Evolutionary conservation across 2,329 filamentous ascomycete species (phyloP).

Genomic region (Cytospora piceae): DNA sequence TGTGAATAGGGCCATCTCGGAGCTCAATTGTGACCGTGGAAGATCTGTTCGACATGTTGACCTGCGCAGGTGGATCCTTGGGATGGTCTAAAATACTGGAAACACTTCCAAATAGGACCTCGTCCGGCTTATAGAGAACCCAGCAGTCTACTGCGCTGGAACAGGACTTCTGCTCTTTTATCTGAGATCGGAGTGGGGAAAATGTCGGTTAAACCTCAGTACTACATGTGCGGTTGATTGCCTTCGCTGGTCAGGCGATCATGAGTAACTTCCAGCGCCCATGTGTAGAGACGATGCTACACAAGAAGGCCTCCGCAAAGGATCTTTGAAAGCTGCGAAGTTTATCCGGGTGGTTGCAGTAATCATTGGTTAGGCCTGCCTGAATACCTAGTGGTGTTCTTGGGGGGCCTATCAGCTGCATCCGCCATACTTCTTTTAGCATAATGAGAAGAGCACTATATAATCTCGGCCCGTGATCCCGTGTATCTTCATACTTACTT

Average conservation of each 20-base stretch:
- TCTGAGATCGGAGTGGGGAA: not conserved
- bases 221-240: too few species aligned
- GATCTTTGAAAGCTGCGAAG: not conserved
- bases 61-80: not conserved
- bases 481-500: too few species aligned
- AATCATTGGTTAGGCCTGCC: too few species aligned
- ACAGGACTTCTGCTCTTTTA: not conserved
- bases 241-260: too few species aligned
- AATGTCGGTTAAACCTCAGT: not conserved
- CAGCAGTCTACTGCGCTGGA: not conserved
- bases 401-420: too few species aligned
- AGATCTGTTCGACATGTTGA: slow-evolving; percentile 21
- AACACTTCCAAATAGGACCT: not conserved
- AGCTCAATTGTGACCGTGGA: slow-evolving; percentile 24
- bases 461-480: too few species aligned
- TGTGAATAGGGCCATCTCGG: slow-evolving; percentile 5
- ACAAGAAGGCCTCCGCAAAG: not conserved
- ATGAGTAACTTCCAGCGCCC: too few species aligned
- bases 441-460: too few species aligned
- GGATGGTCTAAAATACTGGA: not conserved
- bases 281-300: too few species aligned
- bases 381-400: too few species aligned
- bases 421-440: too few species aligned
- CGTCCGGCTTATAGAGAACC: not conserved
- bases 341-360: too few species aligned